These are phyloP conservation scores for Ogataea hybrid DNA, from an alignment of 1,139 yeast genomes.

Conservation along the genomic window DNA sequence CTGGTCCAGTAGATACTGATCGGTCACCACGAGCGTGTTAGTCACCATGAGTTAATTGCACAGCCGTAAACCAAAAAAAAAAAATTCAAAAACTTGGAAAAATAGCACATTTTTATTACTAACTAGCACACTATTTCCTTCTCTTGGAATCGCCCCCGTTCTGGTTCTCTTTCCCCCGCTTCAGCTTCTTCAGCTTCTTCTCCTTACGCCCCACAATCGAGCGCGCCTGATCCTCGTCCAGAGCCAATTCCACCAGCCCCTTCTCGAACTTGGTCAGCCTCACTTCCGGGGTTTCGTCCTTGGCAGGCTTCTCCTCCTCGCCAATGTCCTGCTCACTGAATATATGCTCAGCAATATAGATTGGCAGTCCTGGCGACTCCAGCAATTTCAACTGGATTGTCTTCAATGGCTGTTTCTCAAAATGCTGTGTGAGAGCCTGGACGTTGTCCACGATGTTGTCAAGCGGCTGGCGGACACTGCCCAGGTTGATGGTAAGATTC, in stretches of 20 bases:
- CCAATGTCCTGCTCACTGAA: slow-evolving; percentile 43
- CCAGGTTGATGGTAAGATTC: slow-evolving; percentile 64
- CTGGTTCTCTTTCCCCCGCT: slow-evolving; percentile 19
- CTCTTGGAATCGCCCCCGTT: slow-evolving; percentile 10
- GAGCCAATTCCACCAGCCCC: slow-evolving; percentile 77
- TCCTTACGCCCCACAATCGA: slow-evolving; percentile 45
- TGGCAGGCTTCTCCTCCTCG: slow-evolving; percentile 30
- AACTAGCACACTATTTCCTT: slow-evolving; percentile 10
- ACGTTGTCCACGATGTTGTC: slow-evolving; percentile 52
- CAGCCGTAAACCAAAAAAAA: not conserved
- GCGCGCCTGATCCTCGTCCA: slow-evolving; percentile 60
- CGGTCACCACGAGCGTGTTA: slow-evolving; percentile 31
- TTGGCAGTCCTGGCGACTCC: slow-evolving; percentile 79
- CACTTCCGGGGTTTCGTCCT: slow-evolving; percentile 37
- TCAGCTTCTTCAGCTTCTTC: slow-evolving; percentile 26
- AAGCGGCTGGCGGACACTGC: slow-evolving; percentile 42
- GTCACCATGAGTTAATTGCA: slow-evolving; percentile 16
- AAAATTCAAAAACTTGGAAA: not conserved
- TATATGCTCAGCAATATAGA: slow-evolving; percentile 65
- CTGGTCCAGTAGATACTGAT: slow-evolving; percentile 19
- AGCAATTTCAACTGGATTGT: slow-evolving; percentile 67
- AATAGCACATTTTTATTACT: slow-evolving; percentile 3
- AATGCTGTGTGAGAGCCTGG: slow-evolving; percentile 49
- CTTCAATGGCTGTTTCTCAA: slow-evolving; percentile 50
- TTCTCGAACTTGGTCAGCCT: slow-evolving; percentile 64